Conservation (phyloP, 2,329 filamentous ascomycete species). For the Monosporascus cannonballus region DNA sequence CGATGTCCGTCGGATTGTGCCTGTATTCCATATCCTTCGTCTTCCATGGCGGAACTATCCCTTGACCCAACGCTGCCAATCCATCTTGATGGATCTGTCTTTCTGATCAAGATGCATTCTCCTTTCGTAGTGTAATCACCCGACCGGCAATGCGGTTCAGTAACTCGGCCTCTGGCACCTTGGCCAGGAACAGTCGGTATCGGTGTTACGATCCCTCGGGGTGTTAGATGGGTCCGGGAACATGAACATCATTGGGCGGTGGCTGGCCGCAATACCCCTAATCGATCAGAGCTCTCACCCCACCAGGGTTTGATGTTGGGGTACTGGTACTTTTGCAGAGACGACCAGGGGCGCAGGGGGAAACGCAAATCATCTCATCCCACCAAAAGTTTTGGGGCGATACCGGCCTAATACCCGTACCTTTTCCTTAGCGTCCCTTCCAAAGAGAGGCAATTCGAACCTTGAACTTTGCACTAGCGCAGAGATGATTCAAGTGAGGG, state of each 20-base stretch:
- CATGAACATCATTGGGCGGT: background rate
- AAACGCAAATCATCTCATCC: conserved; percentile 10
- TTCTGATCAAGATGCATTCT: no score
- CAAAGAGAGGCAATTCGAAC: conserved; percentile 7
- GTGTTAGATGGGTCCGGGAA: no score
- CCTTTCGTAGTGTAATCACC: no score
- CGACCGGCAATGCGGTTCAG: no score
- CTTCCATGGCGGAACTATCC: no score
- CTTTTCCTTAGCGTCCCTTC: conserved; percentile 19
- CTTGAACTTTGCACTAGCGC: background rate
- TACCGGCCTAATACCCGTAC: conserved; percentile 14
- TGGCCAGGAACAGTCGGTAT: no score
- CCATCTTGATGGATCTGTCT: no score
- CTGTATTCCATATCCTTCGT: no score
- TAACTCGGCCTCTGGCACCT: no score
- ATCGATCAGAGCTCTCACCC: background rate
- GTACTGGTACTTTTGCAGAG: conserved; percentile 21
- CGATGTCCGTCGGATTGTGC: no score
- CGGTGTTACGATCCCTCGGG: no score
- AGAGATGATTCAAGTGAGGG: background rate
- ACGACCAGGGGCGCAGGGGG: background rate
- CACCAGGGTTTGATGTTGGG: conserved; percentile 24
- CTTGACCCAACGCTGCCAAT: no score
- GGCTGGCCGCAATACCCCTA: background rate
- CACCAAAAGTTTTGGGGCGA: conserved; percentile 26